These are phyloP conservation scores for Hirschioporus abietinus DNA, from an alignment of 768 basidiomycete species.

Conservation along the genomic window DNA sequence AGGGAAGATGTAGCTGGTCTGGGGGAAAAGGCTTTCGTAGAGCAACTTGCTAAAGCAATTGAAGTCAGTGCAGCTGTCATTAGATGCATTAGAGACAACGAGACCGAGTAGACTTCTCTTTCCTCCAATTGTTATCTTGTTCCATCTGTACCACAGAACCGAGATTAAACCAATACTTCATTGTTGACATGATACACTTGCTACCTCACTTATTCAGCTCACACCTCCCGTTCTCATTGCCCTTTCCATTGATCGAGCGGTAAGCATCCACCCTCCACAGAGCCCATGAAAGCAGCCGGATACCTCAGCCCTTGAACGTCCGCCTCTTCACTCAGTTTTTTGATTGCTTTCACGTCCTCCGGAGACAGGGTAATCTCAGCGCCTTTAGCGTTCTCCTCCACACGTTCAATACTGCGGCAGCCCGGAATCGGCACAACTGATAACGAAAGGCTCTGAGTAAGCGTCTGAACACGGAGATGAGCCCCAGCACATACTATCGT, in stretches of 20 bases:
- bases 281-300: background rate
- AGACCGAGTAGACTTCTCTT: too few relatives aligned
- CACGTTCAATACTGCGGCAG: slow-evolving; percentile 8
- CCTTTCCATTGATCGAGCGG: background rate
- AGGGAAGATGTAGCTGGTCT: too few relatives aligned
- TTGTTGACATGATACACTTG: too few relatives aligned
- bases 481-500: slow-evolving; percentile 7
- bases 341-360: slow-evolving; percentile 22
- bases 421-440: slow-evolving; percentile 3
- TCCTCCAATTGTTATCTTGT: too few relatives aligned
- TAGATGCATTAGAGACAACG: too few relatives aligned
- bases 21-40: too few relatives aligned
- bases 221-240: slow-evolving; percentile 7
- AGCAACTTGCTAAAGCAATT: too few relatives aligned
- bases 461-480: background rate
- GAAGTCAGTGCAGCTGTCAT: too few relatives aligned
- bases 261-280: background rate
- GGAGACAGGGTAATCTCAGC: slow-evolving; percentile 19
- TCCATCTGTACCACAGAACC: too few relatives aligned
- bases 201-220: too few relatives aligned
- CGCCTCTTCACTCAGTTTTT: slow-evolving; percentile 12
- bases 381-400: slow-evolving; percentile 25
- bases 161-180: too few relatives aligned
- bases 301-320: slow-evolving; percentile 17
- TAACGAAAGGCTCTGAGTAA: background rate